Evolutionary conservation across 148 eudicot species (phyloP).

Genomic region (Vaccinium macrocarpon): DNA sequence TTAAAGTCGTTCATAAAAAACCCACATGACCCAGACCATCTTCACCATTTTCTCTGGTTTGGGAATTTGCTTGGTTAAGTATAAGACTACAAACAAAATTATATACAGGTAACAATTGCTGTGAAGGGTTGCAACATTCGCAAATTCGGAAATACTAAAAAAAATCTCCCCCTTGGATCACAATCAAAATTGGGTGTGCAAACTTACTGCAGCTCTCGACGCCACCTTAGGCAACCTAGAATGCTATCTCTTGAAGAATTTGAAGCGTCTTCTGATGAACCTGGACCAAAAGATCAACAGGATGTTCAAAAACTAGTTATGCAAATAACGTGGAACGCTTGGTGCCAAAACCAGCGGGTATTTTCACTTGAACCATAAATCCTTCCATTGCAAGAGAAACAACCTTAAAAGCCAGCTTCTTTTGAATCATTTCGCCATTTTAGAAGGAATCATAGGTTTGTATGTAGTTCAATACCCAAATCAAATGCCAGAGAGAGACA

Average conservation of each 20-base stretch:
- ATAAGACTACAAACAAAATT: not conserved
- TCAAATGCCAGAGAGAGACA: not conserved
- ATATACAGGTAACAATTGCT: not conserved
- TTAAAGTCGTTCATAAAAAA: not conserved
- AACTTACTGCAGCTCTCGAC: not conserved
- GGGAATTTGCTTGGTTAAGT: not conserved
- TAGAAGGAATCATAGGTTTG: not conserved
- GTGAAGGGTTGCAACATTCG: not conserved
- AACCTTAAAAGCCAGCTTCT: not conserved
- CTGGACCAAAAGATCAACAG: slow-evolving; percentile 37
- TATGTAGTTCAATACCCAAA: not conserved
- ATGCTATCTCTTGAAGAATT: slow-evolving; percentile 89
- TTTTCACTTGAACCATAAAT: slow-evolving; percentile 11
- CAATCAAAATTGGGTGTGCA: not conserved
- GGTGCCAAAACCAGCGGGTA: not conserved
- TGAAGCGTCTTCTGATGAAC: slow-evolving; percentile 82
- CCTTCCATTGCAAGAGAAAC: slow-evolving; percentile 7
- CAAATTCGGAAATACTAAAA: not conserved
- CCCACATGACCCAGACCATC: not conserved
- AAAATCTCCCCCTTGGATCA: not conserved
- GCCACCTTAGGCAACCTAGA: slow-evolving; percentile 29
- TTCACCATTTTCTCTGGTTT: not conserved
- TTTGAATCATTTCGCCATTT: not conserved
- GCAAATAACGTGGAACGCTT: not conserved
- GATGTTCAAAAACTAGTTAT: slow-evolving; percentile 14